Evolutionary conservation across 768 basidiomycete genomes (phyloP).

Genomic region (Russula foetens): DNA sequence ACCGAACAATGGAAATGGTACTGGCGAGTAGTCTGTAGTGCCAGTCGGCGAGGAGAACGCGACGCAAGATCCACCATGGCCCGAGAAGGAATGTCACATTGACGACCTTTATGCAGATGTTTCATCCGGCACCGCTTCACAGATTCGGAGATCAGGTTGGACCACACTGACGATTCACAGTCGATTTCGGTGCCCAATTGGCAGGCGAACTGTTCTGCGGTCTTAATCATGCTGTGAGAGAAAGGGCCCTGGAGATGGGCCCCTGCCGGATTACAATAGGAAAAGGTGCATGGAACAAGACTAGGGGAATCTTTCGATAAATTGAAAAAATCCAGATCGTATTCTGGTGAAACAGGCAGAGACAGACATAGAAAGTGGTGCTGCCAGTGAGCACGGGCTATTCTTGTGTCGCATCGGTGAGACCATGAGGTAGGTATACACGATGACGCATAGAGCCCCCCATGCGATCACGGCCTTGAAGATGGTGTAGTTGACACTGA

Average conservation of each 20-base stretch:
- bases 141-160: not conserved
- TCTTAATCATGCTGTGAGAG: not conserved
- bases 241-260: too few species aligned
- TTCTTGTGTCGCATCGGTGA: not conserved
- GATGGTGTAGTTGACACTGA: slow-evolving; percentile 21
- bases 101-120: not conserved
- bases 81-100: too few species aligned
- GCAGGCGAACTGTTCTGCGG: not conserved
- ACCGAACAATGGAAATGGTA: too few species aligned
- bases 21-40: too few species aligned
- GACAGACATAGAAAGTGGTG: not conserved
- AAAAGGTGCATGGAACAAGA: too few species aligned
- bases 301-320: too few species aligned
- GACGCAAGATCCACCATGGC: not conserved
- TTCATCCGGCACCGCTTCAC: not conserved
- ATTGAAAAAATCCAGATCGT: too few species aligned
- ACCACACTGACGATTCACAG: not conserved
- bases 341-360: not conserved
- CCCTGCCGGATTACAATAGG: too few species aligned
- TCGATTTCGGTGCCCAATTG: not conserved
- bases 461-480: slow-evolving; percentile 10
- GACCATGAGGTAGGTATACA: slow-evolving; percentile 26
- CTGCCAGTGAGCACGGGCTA: not conserved
- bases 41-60: too few species aligned
- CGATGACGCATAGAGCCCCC: slow-evolving; percentile 3